A percentile compares a stretch with the other conserved stretches of the same genome.
Evolutionary conservation across 352 stramenopile species (phyloP).

Genomic region (Pythium apleroticum): DNA sequence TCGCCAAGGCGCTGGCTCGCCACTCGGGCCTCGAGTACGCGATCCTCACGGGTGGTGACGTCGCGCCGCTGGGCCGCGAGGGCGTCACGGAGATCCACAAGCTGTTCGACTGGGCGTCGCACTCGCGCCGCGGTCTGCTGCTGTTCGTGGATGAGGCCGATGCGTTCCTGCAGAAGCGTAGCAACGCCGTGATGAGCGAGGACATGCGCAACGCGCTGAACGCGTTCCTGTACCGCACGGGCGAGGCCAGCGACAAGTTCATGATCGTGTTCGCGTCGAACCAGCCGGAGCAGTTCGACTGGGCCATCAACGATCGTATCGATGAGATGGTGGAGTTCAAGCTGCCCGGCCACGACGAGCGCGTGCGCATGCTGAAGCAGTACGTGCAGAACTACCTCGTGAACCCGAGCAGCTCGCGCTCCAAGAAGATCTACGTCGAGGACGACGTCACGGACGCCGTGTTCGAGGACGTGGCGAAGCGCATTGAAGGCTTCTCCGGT

Average conservation of each 20-base stretch:
- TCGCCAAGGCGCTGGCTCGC: slow-evolving; percentile 95
- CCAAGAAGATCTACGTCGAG: slow-evolving; percentile 91
- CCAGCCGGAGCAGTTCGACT: slow-evolving; percentile 98
- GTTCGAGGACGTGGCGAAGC: slow-evolving; percentile 91
- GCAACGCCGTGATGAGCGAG: slow-evolving; percentile 92
- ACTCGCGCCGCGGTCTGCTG: slow-evolving; percentile 93
- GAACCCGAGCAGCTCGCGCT: slow-evolving; percentile 81
- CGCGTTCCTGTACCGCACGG: slow-evolving; percentile 98
- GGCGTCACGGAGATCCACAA: slow-evolving; percentile 99
- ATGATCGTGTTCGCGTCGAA: slow-evolving; percentile 99
- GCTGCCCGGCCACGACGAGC: slow-evolving; percentile 93
- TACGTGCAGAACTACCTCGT: slow-evolving; percentile 98
- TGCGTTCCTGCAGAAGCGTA: slow-evolving; percentile 98
- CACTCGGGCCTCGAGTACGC: slow-evolving; percentile 98
- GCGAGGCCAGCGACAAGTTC: slow-evolving; percentile 97
- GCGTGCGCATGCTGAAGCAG: slow-evolving; percentile 96
- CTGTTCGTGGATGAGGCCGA: slow-evolving; percentile 99
- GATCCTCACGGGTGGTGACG: slow-evolving; percentile 98
- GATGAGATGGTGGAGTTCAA: slow-evolving; percentile 99
- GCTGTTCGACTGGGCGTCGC: slow-evolving; percentile 99
- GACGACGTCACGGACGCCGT: slow-evolving; percentile 90
- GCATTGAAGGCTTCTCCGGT: slow-evolving; percentile 97
- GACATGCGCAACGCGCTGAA: slow-evolving; percentile 99
- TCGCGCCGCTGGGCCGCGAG: slow-evolving; percentile 96
- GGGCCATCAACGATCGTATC: slow-evolving; percentile 98